phyloP scores from a whole-genome alignment of 345 rosid genomes.

The Arabis alpina region DNA sequence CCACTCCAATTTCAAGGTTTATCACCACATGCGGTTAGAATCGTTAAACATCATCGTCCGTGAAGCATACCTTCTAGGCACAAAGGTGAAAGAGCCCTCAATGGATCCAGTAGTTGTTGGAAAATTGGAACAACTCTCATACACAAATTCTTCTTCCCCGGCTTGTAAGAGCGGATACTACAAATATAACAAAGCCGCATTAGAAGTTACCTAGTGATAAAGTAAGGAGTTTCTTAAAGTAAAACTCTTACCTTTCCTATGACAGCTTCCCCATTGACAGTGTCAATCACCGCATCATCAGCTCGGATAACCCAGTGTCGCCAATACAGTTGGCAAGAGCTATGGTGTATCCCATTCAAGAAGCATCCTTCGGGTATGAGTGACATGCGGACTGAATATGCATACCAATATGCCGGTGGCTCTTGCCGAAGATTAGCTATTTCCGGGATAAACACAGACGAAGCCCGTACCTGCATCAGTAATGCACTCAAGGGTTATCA shows the following conservation, averaged over 20 bases:
- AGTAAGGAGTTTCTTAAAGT: neutral
- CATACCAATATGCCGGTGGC: conserved; percentile 48
- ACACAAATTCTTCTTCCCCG: conserved; percentile 72
- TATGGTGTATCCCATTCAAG: conserved; percentile 55
- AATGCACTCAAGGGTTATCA: neutral
- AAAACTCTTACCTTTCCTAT: conserved; percentile 58
- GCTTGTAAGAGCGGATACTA: conserved; percentile 73
- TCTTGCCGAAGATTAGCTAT: conserved; percentile 42
- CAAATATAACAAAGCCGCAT: conserved; percentile 6
- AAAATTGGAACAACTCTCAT: conserved; percentile 58
- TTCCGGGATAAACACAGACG: conserved; percentile 85
- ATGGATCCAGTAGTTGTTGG: conserved; percentile 54
- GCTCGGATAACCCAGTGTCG: conserved; percentile 75
- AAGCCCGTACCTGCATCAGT: conserved; percentile 66
- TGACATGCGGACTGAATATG: conserved; percentile 88
- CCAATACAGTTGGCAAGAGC: conserved; percentile 70
- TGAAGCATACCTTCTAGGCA: conserved; percentile 75
- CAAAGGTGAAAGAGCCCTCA: conserved; percentile 84
- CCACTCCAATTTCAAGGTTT: too few species aligned
- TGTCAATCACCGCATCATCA: conserved; percentile 49
- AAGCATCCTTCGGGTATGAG: conserved; percentile 74
- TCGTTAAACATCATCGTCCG: neutral
- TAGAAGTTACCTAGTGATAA: too few species aligned
- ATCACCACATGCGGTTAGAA: neutral
- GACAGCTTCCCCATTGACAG: conserved; percentile 64